These are phyloP conservation scores for Exophiala phaeomuriformis DNA, from an alignment of 2,329 filamentous ascomycete genomes.

Conservation along the genomic window DNA sequence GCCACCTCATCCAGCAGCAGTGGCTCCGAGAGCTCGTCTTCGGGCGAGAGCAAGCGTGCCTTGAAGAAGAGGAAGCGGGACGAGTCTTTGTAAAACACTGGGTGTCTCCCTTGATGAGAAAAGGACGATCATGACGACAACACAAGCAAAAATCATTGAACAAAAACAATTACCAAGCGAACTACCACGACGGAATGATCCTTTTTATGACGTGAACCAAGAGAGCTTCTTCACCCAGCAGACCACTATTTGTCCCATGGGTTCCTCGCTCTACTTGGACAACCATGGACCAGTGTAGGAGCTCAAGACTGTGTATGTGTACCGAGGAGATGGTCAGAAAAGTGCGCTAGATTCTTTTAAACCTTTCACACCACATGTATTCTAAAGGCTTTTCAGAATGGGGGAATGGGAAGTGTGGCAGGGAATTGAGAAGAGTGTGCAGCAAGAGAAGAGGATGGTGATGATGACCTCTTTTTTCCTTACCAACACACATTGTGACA, in stretches of 20 bases:
- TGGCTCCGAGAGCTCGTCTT: conserved; percentile 28
- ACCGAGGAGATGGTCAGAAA: conserved; percentile 9
- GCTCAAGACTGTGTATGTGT: conserved; percentile 15
- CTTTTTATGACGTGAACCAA: conserved; percentile 21
- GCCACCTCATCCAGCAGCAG: conserved; percentile 44
- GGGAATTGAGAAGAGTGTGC: background rate
- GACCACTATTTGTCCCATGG: background rate
- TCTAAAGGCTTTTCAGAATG: conserved; percentile 10
- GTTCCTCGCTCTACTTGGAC: background rate
- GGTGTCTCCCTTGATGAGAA: conserved; percentile 21
- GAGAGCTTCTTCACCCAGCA: background rate
- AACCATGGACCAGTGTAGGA: conserved; percentile 13
- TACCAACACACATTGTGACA: background rate
- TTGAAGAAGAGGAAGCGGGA: conserved; percentile 76
- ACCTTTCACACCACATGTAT: conserved; percentile 12
- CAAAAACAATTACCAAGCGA: background rate
- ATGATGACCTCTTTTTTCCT: background rate
- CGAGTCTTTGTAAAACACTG: conserved; percentile 34
- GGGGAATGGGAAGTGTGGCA: background rate
- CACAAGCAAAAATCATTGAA: conserved; percentile 6
- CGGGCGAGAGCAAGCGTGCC: conserved; percentile 42
- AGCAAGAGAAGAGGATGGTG: background rate
- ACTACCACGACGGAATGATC: conserved; percentile 22
- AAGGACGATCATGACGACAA: conserved; percentile 18
- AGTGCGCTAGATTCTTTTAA: conserved; percentile 18